Base-by-base conservation (phyloP, 2,329 filamentous ascomycete species). In the Sporothrix globosa region DNA sequence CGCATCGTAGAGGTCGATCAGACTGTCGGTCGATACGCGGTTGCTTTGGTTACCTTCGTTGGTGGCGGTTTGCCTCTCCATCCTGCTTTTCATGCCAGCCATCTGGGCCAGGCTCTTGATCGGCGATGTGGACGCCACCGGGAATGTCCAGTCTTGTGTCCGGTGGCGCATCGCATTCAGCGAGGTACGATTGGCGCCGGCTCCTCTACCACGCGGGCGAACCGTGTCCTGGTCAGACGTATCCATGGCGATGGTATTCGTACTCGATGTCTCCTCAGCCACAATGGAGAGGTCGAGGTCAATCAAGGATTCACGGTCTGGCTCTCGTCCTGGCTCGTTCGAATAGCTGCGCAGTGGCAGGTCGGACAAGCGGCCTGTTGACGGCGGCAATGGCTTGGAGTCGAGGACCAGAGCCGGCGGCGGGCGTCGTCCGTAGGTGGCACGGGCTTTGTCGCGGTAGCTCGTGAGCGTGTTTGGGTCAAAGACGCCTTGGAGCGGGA, bases 391-490 rank as follows among this genome's bases (percentile, higher is more conserved):
- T 0, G 34, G 56, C 5, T 60, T 60, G 7, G 30, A 19, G 5
- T 60, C 34, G 13, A 41, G 34, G 10, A 60, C 10, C 7, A 60
- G 34, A 41, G 56, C 17, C 4, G 56, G 56, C 19, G 56, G 56
- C 5, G 56, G 56, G 19, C 3, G 80, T 79, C 39, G 78, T 78
- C 44, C n/a, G 39, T n/a, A 30, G 21, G 53, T 5, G 19, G 50
- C 10, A 21, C n/a, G 41, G 83, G 80, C 56, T 41, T 0, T 78
- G 79, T 50, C 80, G 30, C 87, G 84, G 72, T 90, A 90, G 72
- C 83, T 88, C 1, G 87, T 86, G 50, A 88, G 84, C 0, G 88
- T 90, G 75, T 90, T 88, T 7, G 87, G 87, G 89, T 89, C 73
- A 90, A 63, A 63, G 1, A 21, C 39, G n/a, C 58, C 58, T 17